Conservation (phyloP, 2,329 filamentous ascomycete species). For the Trichoderma sp. region DNA sequence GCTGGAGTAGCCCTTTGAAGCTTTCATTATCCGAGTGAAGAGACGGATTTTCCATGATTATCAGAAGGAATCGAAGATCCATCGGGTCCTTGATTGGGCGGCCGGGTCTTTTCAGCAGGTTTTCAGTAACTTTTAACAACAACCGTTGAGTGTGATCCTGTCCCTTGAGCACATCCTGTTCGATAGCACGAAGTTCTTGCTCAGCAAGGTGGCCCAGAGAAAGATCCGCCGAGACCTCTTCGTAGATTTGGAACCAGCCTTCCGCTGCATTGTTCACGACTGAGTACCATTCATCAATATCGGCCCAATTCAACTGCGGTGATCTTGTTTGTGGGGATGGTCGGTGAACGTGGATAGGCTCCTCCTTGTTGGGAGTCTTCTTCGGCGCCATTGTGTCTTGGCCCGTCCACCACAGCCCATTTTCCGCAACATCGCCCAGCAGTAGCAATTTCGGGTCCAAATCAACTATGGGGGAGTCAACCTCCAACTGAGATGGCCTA, state of each 20-base stretch:
- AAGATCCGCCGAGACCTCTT: slow-evolving; percentile 42
- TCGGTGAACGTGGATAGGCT: slow-evolving; percentile 13
- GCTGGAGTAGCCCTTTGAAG: slow-evolving; percentile 43
- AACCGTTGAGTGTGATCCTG: slow-evolving; percentile 67
- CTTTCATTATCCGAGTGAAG: slow-evolving; percentile 50
- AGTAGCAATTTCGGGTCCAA: slow-evolving; percentile 73
- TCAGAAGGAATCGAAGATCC: slow-evolving; percentile 73
- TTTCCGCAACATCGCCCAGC: slow-evolving; percentile 74
- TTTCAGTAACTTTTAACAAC: slow-evolving; percentile 76
- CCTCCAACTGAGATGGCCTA: slow-evolving; percentile 24
- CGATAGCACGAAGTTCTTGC: slow-evolving; percentile 43
- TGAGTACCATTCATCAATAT: slow-evolving; percentile 73
- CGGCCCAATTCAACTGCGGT: slow-evolving; percentile 72
- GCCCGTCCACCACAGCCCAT: slow-evolving; percentile 78
- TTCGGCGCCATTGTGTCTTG: slow-evolving; percentile 37
- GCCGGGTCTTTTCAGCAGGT: slow-evolving; percentile 74
- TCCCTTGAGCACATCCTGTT: slow-evolving; percentile 51
- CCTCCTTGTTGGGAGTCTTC: slow-evolving; percentile 25
- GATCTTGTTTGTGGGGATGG: slow-evolving; percentile 38
- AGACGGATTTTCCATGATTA: slow-evolving; percentile 76
- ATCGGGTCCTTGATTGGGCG: slow-evolving; percentile 64
- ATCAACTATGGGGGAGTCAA: slow-evolving; percentile 40
- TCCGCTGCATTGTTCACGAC: slow-evolving; percentile 64
- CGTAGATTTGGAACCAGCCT: slow-evolving; percentile 62
- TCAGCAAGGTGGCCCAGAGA: slow-evolving; percentile 36